Evolutionary conservation across 106 monocot genomes (phyloP), one percentile per base, ranked within the genome.

Genomic region (Phalaenopsis aphrodite): DNA sequence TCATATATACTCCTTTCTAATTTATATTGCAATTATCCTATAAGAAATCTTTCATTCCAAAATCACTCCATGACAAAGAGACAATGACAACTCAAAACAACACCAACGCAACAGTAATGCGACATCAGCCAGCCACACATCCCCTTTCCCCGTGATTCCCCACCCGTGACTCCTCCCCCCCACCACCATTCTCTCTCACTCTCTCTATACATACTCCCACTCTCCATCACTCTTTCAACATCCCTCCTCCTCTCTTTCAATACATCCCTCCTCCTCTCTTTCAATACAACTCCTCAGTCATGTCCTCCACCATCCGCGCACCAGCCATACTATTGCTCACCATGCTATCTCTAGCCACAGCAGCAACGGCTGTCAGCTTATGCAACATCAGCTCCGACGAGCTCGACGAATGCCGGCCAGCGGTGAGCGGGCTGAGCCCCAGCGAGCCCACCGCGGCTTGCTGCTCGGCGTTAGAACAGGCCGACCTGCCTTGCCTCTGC

Each of bases 401-500:
- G 5, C 38, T 87, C 49, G 81, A 81, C 12, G 71, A 71, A n/a
- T 87, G 87, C 78, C 76, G 78, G 64, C 84, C 87, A 6, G 56
- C 87, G 46, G 84, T 84, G 12, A 81, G 61, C 23, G 65, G 65
- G 37, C 69, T 84, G 39, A 36, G 58, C 83, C 84, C 84, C 21
- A 41, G 57, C 19, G 57, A 56, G 7, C 87, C 87, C 14, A 77
- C 84, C 36, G 18, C 8, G 12, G 84, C 57, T n/a, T 87, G 87
- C 74, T 87, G 86, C 61, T 42, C 77, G 15, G 87, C 78, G 17
- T 17, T 87, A 36, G 74, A 46, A 0, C 57, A 42, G 2, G 87
- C 87, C n/a, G 81, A 87, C 64, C 84, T 83, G 3, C 23, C 41
- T 5, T 87, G 87, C 72, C 47, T 87, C 18, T 87, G 87, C 75